Percentiles rank a stretch among this genome's conserved stretches.
phyloP scores from a whole-genome alignment of 345 rosid species.

The Gossypium herbaceum region DNA sequence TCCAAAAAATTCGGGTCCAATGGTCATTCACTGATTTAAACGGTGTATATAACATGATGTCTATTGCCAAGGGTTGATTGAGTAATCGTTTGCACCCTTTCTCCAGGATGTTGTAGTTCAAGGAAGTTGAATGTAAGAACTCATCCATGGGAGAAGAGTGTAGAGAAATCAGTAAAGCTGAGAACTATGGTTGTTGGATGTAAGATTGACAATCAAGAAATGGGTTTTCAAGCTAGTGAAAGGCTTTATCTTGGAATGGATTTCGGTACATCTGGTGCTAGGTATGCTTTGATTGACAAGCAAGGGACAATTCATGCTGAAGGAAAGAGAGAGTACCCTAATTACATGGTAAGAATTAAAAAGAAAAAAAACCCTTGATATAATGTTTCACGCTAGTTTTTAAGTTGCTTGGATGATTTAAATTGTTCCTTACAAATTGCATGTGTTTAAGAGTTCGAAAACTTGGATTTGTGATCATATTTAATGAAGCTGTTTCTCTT shows the following conservation, averaged over 20 bases:
- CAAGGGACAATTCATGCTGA: slow-evolving; percentile 51
- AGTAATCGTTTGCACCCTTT: slow-evolving; percentile 4
- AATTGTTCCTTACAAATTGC: background rate
- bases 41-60: background rate
- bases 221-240: slow-evolving; percentile 24
- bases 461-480: background rate
- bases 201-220: slow-evolving; percentile 13
- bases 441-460: background rate
- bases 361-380: background rate
- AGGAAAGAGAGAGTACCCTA: slow-evolving; percentile 70
- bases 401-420: background rate
- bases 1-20: background rate
- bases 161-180: slow-evolving; percentile 12
- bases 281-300: slow-evolving; percentile 69
- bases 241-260: slow-evolving; percentile 85
- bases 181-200: slow-evolving; percentile 30
- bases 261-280: slow-evolving; percentile 92
- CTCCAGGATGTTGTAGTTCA: slow-evolving; percentile 33
- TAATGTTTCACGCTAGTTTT: background rate
- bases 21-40: background rate
- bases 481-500: slow-evolving; percentile 35
- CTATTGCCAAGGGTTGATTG: slow-evolving; percentile 10
- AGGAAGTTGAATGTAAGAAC: slow-evolving; percentile 19
- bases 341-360: slow-evolving; percentile 39
- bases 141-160: background rate